Evolutionary conservation across 768 basidiomycete species (phyloP).

Genomic region (Trametes coccinea): DNA sequence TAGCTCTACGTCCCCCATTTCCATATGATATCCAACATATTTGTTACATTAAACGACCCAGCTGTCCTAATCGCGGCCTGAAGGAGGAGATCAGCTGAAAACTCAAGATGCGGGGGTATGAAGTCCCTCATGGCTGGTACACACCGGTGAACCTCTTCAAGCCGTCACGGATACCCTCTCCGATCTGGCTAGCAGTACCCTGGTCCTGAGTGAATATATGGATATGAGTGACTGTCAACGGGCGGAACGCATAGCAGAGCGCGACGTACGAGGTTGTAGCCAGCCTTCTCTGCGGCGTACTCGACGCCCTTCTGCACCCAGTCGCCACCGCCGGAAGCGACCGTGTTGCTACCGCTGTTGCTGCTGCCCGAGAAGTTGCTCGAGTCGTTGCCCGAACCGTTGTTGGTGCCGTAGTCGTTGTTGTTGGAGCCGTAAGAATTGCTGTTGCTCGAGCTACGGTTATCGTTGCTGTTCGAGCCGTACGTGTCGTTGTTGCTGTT

Average conservation of each 20-base stretch:
- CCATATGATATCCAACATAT: too few species aligned
- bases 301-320: slow-evolving; percentile 42
- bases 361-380: background rate
- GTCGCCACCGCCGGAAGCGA: slow-evolving; percentile 31
- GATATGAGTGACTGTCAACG: background rate
- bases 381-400: slow-evolving; percentile 3
- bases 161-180: slow-evolving; percentile 32
- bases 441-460: background rate
- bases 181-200: slow-evolving; percentile 40
- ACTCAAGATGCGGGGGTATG: too few species aligned
- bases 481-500: slow-evolving; percentile 7
- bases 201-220: slow-evolving; percentile 28
- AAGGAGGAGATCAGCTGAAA: too few species aligned
- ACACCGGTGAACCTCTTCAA: slow-evolving; percentile 22
- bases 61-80: too few species aligned
- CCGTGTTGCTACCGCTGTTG: slow-evolving; percentile 13
- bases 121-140: background rate
- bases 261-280: slow-evolving; percentile 44
- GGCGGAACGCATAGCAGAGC: background rate
- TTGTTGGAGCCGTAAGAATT: slow-evolving; percentile 10
- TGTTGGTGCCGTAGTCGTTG: slow-evolving; percentile 12
- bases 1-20: too few species aligned
- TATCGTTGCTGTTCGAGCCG: slow-evolving; percentile 4
- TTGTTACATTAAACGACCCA: too few species aligned
- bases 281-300: slow-evolving; percentile 40